Evolutionary conservation across 371 early-diverging fungal species (phyloP), one percentile per base, ranked within the genome.

Genomic region (Syncephalis fuscata): DNA sequence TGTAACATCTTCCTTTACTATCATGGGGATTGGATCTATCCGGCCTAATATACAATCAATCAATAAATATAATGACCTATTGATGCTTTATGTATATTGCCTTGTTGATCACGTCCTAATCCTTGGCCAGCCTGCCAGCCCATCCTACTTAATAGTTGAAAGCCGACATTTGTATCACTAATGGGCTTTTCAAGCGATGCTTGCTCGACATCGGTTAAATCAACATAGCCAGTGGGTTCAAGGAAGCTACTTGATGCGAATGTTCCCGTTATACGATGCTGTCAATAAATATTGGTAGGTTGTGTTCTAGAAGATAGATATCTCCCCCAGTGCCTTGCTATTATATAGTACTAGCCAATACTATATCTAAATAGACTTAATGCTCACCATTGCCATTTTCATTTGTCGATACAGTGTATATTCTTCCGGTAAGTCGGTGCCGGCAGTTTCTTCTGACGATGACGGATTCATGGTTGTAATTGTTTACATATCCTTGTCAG

Each of bases 101-200:
- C 71, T 64, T 70, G 56, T 42, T 61, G 61, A 20, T 43, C 45
- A 24, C 48, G 49, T 16, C 82, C 82, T 0, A 82, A 58, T 51
- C 85, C 85, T 52, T 63, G 65, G 4, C 84, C 84, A 9, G 51
- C 48, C 38, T 56, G 61, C 87, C 87, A 86, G 4, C 87, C 87
- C 76, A 82, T 73, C 51, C 74, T 76, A 46, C 67, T 56, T 19
- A 80, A 48, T 17, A 82, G 53, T 48, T 60, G 48, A 55, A 68
- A 80, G 1, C 82, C 82, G n/a, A 68, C 45, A 52, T 82, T 82
- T 42, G 54, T 46, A 7, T 53, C 58, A 7, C 77, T 67, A 22
- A 78, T 68, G 39, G 62, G 80, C 9, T 52, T 62, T 44, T 71
- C 63, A 76, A 79, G 69, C 9, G 61, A 58, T 3, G 68, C 60